Conservation (phyloP, 768 basidiomycete genomes). For the Filobasidium wieringae region DNA sequence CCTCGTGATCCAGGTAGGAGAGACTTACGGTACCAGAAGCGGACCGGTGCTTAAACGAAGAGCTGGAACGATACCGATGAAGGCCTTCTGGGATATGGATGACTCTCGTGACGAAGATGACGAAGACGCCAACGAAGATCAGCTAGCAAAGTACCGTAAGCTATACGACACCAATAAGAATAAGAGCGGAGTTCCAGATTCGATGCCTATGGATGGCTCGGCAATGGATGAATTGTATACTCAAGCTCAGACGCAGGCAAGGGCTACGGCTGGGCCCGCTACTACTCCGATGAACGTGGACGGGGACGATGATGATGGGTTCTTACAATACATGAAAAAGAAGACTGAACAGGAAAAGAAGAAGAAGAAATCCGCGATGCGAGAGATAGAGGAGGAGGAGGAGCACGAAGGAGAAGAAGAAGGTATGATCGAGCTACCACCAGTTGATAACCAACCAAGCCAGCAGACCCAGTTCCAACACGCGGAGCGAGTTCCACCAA, state of each 20-base stretch:
- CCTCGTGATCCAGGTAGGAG: slow-evolving; percentile 1
- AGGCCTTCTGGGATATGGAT: not conserved
- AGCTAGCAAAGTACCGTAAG: not conserved
- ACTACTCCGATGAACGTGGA: not conserved
- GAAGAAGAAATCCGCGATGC: slow-evolving; percentile 8
- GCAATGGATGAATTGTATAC: not conserved
- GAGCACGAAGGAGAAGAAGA: slow-evolving; percentile 15
- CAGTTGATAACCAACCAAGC: not conserved
- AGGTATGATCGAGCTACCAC: not conserved
- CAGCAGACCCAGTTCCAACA: not conserved
- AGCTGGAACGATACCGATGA: not conserved
- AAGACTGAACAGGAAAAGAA: slow-evolving; percentile 16
- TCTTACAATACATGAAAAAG: slow-evolving; percentile 8
- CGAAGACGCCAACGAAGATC: not conserved
- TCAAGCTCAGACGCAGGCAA: not conserved
- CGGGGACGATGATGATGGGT: not conserved
- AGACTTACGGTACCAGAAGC: not conserved
- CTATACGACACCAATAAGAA: not conserved
- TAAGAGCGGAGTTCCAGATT: not conserved
- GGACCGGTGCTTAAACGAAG: not conserved
- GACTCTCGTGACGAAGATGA: slow-evolving; percentile 1
- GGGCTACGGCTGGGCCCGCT: not conserved
- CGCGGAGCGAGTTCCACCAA: slow-evolving; percentile 1
- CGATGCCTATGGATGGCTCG: not conserved
- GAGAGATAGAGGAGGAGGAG: not conserved